Conservation (phyloP, 75 land plant species). For the Sequoia sempervirens region DNA sequence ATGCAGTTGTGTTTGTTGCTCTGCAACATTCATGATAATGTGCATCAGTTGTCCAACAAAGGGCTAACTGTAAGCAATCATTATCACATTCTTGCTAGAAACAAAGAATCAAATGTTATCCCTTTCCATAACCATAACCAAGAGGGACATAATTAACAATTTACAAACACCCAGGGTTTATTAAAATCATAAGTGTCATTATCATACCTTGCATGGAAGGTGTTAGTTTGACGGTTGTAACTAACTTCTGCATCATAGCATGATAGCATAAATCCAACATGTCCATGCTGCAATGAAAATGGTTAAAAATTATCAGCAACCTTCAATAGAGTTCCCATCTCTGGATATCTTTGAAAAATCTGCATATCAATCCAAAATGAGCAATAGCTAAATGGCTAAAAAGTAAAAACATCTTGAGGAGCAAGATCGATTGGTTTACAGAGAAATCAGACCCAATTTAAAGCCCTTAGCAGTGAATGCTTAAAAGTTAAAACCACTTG, state of each 20-base stretch:
- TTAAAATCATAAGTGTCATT: neutral
- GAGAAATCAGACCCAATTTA: neutral
- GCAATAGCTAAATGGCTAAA: neutral
- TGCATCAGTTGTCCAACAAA: neutral
- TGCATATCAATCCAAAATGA: neutral
- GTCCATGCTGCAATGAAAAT: conserved; percentile 40
- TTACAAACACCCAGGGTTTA: neutral
- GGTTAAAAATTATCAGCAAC: neutral
- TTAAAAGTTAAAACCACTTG: neutral
- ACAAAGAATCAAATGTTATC: neutral
- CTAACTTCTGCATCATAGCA: conserved; percentile 54
- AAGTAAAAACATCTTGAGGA: neutral
- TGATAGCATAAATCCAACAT: conserved; percentile 52
- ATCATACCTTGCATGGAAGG: conserved; percentile 45
- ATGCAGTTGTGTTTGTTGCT: neutral
- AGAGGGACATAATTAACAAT: neutral
- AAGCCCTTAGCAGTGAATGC: neutral
- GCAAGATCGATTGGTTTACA: neutral
- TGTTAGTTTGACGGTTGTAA: conserved; percentile 35
- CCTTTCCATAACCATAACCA: neutral
- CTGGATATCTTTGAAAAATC: neutral
- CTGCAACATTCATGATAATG: neutral
- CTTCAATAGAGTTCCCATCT: neutral
- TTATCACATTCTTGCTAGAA: neutral
- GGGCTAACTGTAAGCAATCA: neutral